Base-by-base conservation (phyloP, 1,139 yeast species). In the Saccharomyces hybrid region DNA sequence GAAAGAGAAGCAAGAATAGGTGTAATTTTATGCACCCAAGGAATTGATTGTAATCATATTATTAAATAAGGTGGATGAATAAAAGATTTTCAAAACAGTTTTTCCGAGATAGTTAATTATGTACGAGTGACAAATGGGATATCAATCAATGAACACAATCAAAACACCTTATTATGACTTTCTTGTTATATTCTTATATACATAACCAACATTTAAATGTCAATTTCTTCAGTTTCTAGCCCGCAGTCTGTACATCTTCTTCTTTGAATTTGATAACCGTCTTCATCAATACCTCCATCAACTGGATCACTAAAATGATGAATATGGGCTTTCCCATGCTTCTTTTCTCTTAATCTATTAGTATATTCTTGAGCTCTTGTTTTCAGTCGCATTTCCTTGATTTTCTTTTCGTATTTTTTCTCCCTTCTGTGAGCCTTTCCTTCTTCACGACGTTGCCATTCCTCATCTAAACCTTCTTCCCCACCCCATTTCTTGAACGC, bases 401-500 rank as follows among this genome's bases (percentile, higher is more conserved):
- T 75, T 64, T 85, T 84, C 14, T 79, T 79, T 60, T 86, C 82
- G 67, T 88, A 93, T 68, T 83, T 85, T 65, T 84, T 84, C 61
- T 90, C 97, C 59, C 88, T 79, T 50, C 96, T 74, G 55, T 81
- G 80, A 27, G 88, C 76, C 60, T 88, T 82, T 65, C 81, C 78
- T 50, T 78, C 82, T 68, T 88, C 96, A 44, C 99, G 73, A 52
- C 86, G 72, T 61, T 88, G 88, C 88, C 96, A 95, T 69, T 95
- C 99, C n/a, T 79, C 78, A 68, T 95, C 99, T 46, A 95, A 72
- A 0, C 86, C 89, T 51, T 90, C 96, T 4, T 86, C 79, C 0
- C 95, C 85, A 1, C 95, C 96, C 99, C 99, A 95, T 71, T 93
- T 93, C 67, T 86, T 84, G 74, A 84, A 88, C 0, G 99, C 96